Evolutionary conservation across 2,329 filamentous ascomycete species (phyloP), one percentile per base, ranked within the genome.

Genomic region (Diaporthe humulicola): DNA sequence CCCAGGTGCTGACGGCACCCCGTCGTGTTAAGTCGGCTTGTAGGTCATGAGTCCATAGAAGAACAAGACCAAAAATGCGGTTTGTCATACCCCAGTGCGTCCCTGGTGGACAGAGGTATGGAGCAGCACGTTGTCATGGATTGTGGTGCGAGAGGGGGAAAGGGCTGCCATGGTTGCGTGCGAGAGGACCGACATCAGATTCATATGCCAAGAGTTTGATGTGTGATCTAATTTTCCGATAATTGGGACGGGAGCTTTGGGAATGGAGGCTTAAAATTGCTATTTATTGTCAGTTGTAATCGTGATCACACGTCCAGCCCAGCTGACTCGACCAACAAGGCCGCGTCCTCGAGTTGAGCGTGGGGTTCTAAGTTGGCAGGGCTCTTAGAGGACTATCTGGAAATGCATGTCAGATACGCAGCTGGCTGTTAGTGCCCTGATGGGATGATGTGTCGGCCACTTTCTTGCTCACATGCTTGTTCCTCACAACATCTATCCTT

Each of bases 171-270:
- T 14, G 22, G 50, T 52, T 8, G 30, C 60, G 22, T 50, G 22
- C 22, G 14, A 38, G 30, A 22, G 22, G 54, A n/a, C 30, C 30
- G 10, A 12, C n/a, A 67, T 15, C 30, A 33, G 10, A 36, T 6
- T 15, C 6, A 25, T 15, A 28, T 33, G 64, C 64, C 64, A 67
- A 67, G 64, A 67, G 19, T 1, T 33, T 38, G 38, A 17, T 38
- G 45, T 25, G 48, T 67, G 48, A 67, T 67, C 25, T 38, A 52
- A 52, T 52, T 52, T 52, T 67, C 30, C 30, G 45, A 52, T 36
- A 12, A 52, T 52, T 38, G 33, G 19, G 64, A 52, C 28, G 45
- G 33, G 1, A n/a, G 10, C 4, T n/a, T 17, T 52, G 19, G 28
- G 14, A 38, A 52, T 38, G 15, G 52, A 52, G 48, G 30, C 25